A percentile compares a stretch with the other conserved stretches of the same genome.
Conservation (phyloP, 148 eudicot genomes). For the Diospyros kaki region DNA sequence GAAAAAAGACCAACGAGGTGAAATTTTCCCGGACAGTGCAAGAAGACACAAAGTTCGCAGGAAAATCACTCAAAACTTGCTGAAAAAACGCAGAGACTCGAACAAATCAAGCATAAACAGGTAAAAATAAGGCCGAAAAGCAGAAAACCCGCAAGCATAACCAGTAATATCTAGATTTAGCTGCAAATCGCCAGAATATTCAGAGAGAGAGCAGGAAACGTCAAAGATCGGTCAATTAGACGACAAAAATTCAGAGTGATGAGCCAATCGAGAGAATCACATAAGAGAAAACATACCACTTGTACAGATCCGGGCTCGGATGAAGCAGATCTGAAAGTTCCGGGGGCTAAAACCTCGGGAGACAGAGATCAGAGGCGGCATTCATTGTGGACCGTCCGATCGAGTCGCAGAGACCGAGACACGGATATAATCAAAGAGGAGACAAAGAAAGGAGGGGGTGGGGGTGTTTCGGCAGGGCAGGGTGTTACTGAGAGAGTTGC, state of each 20-base stretch:
- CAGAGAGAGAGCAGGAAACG: background rate
- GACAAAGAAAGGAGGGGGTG: background rate
- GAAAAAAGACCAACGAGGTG: background rate
- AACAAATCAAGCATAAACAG: background rate
- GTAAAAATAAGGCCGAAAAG: background rate
- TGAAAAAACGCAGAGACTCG: background rate
- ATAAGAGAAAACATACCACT: conserved; percentile 13
- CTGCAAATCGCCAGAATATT: background rate
- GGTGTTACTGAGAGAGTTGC: conserved; percentile 9
- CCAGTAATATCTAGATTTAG: background rate
- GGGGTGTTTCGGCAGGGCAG: background rate
- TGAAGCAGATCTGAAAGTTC: conserved; percentile 6
- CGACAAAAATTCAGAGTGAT: background rate
- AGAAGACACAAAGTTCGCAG: background rate
- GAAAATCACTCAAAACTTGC: background rate
- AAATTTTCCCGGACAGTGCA: conserved; percentile 5
- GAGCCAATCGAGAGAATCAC: background rate
- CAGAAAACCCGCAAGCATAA: background rate
- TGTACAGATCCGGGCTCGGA: conserved; percentile 18
- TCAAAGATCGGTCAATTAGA: background rate
- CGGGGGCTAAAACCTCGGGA: conserved; percentile 10
- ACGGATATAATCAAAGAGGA: conserved; percentile 18
- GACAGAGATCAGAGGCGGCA: conserved; percentile 17
- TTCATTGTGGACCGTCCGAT: conserved; percentile 36
- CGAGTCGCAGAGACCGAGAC: conserved; percentile 13